These are phyloP conservation scores for Allium cepa DNA, from an alignment of 106 monocot genomes.

Conservation along the genomic window DNA sequence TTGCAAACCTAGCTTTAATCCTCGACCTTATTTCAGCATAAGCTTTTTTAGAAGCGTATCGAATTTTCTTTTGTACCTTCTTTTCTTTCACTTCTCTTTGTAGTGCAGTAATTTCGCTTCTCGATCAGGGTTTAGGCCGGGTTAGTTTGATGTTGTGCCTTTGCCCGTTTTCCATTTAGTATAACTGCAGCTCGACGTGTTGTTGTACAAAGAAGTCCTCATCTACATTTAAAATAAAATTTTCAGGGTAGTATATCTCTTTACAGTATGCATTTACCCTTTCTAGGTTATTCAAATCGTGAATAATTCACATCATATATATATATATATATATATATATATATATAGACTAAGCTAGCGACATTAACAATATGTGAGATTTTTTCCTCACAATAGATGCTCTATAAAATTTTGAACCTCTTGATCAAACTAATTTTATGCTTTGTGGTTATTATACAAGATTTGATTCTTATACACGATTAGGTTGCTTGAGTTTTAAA, in stretches of 20 bases:
- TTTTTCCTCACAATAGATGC: too few relatives aligned
- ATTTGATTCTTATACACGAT: too few relatives aligned
- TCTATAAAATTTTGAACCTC: too few relatives aligned
- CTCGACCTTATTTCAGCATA: slow-evolving; percentile 44
- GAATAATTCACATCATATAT: too few relatives aligned
- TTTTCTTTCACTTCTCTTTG: slow-evolving; percentile 45
- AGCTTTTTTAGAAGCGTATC: slow-evolving; percentile 32
- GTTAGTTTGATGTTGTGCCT: background rate
- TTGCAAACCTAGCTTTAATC: slow-evolving; percentile 35
- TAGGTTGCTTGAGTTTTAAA: too few relatives aligned
- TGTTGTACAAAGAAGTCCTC: slow-evolving; percentile 2
- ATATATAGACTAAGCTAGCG: too few relatives aligned
- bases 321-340: too few relatives aligned
- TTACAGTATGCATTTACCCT: too few relatives aligned
- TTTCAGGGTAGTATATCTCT: background rate
- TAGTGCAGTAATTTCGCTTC: slow-evolving; percentile 40
- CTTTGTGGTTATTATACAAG: too few relatives aligned
- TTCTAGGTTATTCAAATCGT: too few relatives aligned
- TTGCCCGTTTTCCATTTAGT: background rate
- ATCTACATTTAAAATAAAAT: slow-evolving; percentile 16
- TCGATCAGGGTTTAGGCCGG: slow-evolving; percentile 17
- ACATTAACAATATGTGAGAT: too few relatives aligned
- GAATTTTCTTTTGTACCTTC: slow-evolving; percentile 43
- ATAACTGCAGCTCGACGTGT: slow-evolving; percentile 9
- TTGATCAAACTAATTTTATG: too few relatives aligned